Base-by-base conservation (phyloP, 805 yeast species). In the Starmera quercuum region DNA sequence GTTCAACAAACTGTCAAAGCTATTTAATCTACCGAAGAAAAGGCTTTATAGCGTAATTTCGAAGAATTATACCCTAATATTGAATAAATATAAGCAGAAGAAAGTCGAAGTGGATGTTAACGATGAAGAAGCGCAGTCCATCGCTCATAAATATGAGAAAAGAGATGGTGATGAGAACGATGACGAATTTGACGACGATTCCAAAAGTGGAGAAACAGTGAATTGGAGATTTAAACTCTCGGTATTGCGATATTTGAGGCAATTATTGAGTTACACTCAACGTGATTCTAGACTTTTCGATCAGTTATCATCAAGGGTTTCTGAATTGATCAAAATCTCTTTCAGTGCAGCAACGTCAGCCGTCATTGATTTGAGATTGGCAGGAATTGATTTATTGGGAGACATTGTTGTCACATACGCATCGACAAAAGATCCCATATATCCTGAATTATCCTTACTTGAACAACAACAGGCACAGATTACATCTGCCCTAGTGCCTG, bases 401-500 rank as follows among this genome's bases (percentile, higher is more conserved):
- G 71, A 72, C 29, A 65, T 83, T 2, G 62, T 92, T 20, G 67
- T 63, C 7, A 59, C 71, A 2, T 82, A 74, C 55, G 78, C 86
- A 1, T 66, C 68, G 18, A 56, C 76, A 31, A 70, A 64, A 9
- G 95, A 83, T 51, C 86, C 90, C 0, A 69, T 83, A 20, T 80
- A 78, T 45, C 80, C 84, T 0, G 76, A 78, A 4, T 71, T 72
- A 12, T 72, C 90, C 0, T 66, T 87, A 8, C 60, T 90, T 28
- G 95, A 84, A 44, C 97, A 88, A 56, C 95, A 83, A 49, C 96
- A 92, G 48, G 97, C 97, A 0, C 96, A 86, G 46, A 84, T 92
- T 8, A 79, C 84, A 8, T 80, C 95, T 37, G 95, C 97, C 0
- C 65, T 90, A 36, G 72, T 86, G 31, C 95, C 97, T 0, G 85